Evolutionary conservation across 2,329 filamentous ascomycete genomes (phyloP), one percentile per base, ranked within the genome.

Genomic region (Herpotrichia juniperi): DNA sequence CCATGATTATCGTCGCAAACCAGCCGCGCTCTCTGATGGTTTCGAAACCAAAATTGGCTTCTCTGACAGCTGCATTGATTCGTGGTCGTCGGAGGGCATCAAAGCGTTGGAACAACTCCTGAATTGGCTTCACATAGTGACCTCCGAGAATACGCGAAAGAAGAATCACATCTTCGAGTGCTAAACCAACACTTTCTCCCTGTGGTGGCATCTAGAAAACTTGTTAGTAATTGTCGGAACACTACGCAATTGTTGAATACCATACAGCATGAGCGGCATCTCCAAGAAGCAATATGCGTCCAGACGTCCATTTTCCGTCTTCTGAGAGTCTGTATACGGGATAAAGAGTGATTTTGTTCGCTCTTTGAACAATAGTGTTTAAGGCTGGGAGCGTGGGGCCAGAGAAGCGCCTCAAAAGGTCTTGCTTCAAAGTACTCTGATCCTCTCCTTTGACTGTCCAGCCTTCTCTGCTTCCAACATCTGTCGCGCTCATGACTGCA

Each of bases 181-280:
- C 76, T 45, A 76, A 74, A 1, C 75, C 73, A 7, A 75, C 76
- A 5, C 74, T 77, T 62, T 79, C 77, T 39, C 78, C 77, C 19
- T 74, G 73, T 0, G 77, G 77, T 1, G 77, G 77, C 77, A 79
- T 79, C 76, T 78, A 26, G 10, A n/a, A 6, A 42, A 31, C 16
- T 6, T 48, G 45, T 52, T 45, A 42, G 30, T 28, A 32, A 21
- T 42, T 8, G 6, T 10, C 11, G 11, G 12, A 32, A 25, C 2
- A 26, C 31, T 28, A 16, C 14, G 39, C 9, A n/a, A 17, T 16
- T 5, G 35, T 14, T 14, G 4, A 12, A 16, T 10, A 2, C 67
- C 74, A 44, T 69, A 78, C 76, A 30, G 77, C 77, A 54, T 80
- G 77, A 4, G 76, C 78, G 22, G 78, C 77, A 64, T 80, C 78